A percentile compares a stretch with the other conserved stretches of the same genome.
phyloP scores from a whole-genome alignment of 352 stramenopile genomes.

The Thraustochytrium sp. region DNA sequence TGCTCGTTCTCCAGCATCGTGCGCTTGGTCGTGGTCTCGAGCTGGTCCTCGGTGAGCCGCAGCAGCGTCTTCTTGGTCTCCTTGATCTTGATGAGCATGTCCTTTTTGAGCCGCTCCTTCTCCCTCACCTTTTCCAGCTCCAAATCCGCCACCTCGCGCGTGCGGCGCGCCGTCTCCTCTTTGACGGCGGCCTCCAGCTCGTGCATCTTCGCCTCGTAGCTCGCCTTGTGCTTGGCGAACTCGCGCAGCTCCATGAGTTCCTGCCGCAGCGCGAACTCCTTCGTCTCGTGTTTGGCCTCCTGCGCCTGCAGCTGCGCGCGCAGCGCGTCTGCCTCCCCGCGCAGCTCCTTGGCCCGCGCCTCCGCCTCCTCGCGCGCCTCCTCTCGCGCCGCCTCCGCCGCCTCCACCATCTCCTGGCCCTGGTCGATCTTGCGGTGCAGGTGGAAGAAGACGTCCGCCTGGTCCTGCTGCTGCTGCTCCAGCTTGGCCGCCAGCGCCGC shows the following conservation, averaged over 20 bases:
- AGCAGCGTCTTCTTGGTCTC: conserved; percentile 58
- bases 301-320: conserved; percentile 37
- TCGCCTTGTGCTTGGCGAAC: conserved; percentile 59
- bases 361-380: conserved; percentile 30
- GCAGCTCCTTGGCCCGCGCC: conserved; percentile 14
- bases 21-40: conserved; percentile 64
- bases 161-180: conserved; percentile 20
- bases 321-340: not conserved
- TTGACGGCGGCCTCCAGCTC: conserved; percentile 54
- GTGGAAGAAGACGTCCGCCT: conserved; percentile 77
- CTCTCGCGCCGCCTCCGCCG: conserved; percentile 57
- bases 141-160: conserved; percentile 49
- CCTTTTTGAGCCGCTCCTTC: conserved; percentile 63
- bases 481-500: not conserved
- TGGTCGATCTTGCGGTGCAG: conserved; percentile 72
- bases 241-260: conserved; percentile 51
- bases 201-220: conserved; percentile 53
- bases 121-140: conserved; percentile 63
- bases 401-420: conserved; percentile 62
- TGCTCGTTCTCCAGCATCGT: conserved; percentile 73
- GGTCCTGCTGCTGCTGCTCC: conserved; percentile 48
- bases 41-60: conserved; percentile 61
- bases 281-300: conserved; percentile 43
- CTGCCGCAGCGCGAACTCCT: conserved; percentile 46
- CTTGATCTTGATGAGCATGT: conserved; percentile 60